Base-by-base conservation (phyloP, 228 moss, liverwort and hornwort genomes). In the Sphagnum magellanicum region DNA sequence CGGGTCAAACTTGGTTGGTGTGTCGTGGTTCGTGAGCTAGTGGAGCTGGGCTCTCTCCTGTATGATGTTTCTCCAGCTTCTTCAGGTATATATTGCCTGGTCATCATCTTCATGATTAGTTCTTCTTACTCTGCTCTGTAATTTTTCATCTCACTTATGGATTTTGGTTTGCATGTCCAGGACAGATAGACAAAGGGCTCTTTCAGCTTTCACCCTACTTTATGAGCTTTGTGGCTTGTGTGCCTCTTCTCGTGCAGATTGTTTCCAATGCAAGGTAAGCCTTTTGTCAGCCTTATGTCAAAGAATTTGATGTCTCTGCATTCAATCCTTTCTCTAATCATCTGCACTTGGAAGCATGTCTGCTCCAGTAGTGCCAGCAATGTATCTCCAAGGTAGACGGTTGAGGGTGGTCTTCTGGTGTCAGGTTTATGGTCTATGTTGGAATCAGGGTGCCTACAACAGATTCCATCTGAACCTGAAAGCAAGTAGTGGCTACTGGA, bases 1-100 rank as follows among this genome's bases (percentile, higher is more conserved):
- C 85, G 92, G 69, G 84, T 94, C 59, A 84, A 83, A 79, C 72
- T 98, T 58, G 94, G 98, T 53, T 92, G 94, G 89, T 94, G 98
- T 79, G 65, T 98, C 61, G 84, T 94, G 61, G 76, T 94, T 66
- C 92, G 94, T 49, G 94, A 92, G 69, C 60, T 98, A 70, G 74
- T 90, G 7, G 84, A 92, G 72, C 78, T 73, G 70, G 83, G 83
- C 53, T 51, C 72, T 76, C 63, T 78, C 59, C 72, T 87, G 70
- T 86, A 80, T 78, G 32, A 32, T 32, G 32, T 32, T 32, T 55
- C 55, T 55, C 72, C 64, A 51, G 71, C 70, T 59, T 73, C 77
- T 15, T 65, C 70, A 49, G 71, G 32, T 32, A 32, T 32, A 32
- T 32, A 32, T 32, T 32, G 32, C 32, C 32, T 32, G 32, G 32